These are phyloP conservation scores for Komagataella ulmi DNA, from an alignment of 805 yeast species.

Conservation along the genomic window DNA sequence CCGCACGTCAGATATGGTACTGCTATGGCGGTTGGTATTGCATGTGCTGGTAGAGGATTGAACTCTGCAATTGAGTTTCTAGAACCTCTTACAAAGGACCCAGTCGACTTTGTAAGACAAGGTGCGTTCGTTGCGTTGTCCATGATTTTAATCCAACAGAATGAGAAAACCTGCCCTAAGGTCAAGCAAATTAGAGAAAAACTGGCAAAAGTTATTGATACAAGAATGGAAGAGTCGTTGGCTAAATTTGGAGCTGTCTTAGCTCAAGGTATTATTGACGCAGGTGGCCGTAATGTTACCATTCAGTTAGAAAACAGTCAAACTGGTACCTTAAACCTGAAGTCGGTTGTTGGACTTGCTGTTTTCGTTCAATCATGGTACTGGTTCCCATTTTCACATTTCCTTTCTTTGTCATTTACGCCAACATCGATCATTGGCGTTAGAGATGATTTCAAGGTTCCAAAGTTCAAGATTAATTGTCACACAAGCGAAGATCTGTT, in stretches of 20 bases:
- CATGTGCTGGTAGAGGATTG: constrained; percentile 91
- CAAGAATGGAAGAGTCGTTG: constrained; percentile 90
- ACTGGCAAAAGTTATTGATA: constrained; percentile 62
- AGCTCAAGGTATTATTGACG: constrained; percentile 96
- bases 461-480: constrained; percentile 70
- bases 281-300: constrained; percentile 97
- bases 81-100: constrained; percentile 85
- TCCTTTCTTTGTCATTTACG: constrained; percentile 78
- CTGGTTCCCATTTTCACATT: constrained; percentile 96
- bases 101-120: constrained; percentile 95
- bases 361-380: constrained; percentile 93
- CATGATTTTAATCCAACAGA: constrained; percentile 81
- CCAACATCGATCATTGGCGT: constrained; percentile 89
- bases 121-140: constrained; percentile 91
- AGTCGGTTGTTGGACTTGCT: constrained; percentile 85
- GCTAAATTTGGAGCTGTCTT: constrained; percentile 96
- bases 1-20: constrained; percentile 98
- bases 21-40: constrained; percentile 91
- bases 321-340: constrained; percentile 80
- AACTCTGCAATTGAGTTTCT: constrained; percentile 83
- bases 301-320: constrained; percentile 79
- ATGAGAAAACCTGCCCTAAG: constrained; percentile 70
- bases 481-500: constrained; percentile 70
- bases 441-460: constrained; percentile 72
- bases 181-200: constrained; percentile 66